Evolutionary conservation across 331 rosid genomes (phyloP).

Genomic region (Malus hybrid): DNA sequence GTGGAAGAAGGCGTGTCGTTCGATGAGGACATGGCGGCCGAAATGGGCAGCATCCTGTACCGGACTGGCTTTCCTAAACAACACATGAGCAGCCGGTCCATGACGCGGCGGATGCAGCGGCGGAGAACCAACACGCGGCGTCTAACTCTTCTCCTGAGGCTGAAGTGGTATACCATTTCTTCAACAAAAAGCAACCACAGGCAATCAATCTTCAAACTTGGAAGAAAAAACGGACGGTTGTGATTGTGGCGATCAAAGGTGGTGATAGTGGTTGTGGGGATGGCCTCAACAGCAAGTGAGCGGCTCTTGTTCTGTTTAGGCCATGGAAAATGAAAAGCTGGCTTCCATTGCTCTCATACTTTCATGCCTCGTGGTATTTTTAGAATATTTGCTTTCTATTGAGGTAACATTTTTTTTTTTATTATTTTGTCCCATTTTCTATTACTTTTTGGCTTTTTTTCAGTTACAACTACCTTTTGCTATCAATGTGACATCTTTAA

Average conservation of each 20-base stretch:
- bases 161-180: conserved; percentile 5
- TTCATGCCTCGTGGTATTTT: conserved; percentile 21
- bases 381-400: conserved; percentile 10
- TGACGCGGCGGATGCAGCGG: conserved; percentile 14
- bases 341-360: conserved; percentile 30
- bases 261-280: conserved; percentile 13
- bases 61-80: conserved; percentile 38
- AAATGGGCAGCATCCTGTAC: conserved; percentile 40
- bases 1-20: not conserved
- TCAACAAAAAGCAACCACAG: not conserved
- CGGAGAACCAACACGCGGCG: conserved; percentile 49
- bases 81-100: conserved; percentile 44
- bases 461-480: conserved; percentile 53
- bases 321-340: conserved; percentile 44
- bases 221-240: not conserved
- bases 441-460: not conserved
- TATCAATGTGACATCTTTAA: conserved; percentile 39
- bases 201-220: not conserved
- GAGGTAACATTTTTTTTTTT: not conserved
- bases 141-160: conserved; percentile 26
- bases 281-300: conserved; percentile 45
- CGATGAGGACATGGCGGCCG: conserved; percentile 17
- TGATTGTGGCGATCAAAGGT: not conserved
- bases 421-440: not conserved
- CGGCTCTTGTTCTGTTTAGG: conserved; percentile 21